phyloP scores from a whole-genome alignment of 1,284 basidiomycete genomes.

The Mixia osmundae region DNA sequence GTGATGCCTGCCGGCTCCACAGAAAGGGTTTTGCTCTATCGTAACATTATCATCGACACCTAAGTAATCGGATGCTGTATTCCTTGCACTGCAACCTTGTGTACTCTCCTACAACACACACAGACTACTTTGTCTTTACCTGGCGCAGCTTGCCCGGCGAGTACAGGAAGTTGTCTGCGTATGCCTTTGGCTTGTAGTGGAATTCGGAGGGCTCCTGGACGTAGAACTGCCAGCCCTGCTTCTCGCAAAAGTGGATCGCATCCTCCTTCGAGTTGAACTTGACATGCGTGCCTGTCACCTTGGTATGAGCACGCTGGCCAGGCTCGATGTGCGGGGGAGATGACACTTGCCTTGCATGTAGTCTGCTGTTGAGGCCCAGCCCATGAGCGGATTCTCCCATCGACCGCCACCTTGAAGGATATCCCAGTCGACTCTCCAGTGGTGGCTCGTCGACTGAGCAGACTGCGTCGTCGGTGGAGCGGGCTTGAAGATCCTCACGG shows the following conservation, averaged over 20 bases:
- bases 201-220: constrained; percentile 23
- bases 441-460: constrained; percentile 57
- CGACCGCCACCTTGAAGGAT: constrained; percentile 63
- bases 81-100: no score
- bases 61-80: no score
- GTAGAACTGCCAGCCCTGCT: constrained; percentile 37
- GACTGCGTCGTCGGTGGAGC: constrained; percentile 95
- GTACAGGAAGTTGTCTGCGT: constrained; percentile 50
- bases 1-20: no score
- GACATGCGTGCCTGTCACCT: constrained; percentile 39
- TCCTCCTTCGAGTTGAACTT: constrained; percentile 76
- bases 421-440: constrained; percentile 92
- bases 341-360: not conserved
- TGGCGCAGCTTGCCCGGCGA: constrained; percentile 59
- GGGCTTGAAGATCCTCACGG: no score
- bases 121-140: constrained; percentile 63
- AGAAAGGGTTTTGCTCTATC: no score
- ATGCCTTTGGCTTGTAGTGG: constrained; percentile 21
- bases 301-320: not conserved
- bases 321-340: not conserved
- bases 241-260: constrained; percentile 80
- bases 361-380: constrained; percentile 51
- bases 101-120: no score
- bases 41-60: no score
- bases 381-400: constrained; percentile 99